A percentile compares a stretch with the other conserved stretches of the same genome.
Evolutionary conservation across 1,284 basidiomycete genomes (phyloP).

Genomic region (Microbotryum scabiosae): DNA sequence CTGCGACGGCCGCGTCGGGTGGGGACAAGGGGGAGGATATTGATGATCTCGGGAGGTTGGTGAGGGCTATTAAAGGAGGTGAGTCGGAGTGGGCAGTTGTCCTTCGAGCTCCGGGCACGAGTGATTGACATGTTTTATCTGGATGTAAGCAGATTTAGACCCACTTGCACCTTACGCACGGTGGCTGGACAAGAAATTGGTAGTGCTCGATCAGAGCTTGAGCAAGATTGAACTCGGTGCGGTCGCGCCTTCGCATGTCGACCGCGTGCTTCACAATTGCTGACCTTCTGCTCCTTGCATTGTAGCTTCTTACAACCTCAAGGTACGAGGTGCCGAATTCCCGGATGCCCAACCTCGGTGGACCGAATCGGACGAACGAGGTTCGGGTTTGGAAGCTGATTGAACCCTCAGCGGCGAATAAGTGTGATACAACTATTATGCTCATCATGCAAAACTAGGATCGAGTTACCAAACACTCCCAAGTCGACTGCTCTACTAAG

Average conservation of each 20-base stretch:
- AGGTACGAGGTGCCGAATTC: slow-evolving; percentile 33
- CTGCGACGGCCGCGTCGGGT: slow-evolving; percentile 52
- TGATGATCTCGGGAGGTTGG: slow-evolving; percentile 68
- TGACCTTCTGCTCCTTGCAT: background rate
- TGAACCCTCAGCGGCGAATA: too few relatives aligned
- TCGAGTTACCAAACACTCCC: too few relatives aligned
- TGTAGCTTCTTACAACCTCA: slow-evolving; percentile 33
- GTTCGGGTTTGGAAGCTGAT: background rate
- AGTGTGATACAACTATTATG: too few relatives aligned
- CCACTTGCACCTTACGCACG: slow-evolving; percentile 57
- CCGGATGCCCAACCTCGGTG: slow-evolving; percentile 13
- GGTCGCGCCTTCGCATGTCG: slow-evolving; percentile 26
- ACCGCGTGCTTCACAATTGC: background rate
- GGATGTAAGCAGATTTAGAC: slow-evolving; percentile 56
- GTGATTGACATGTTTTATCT: background rate
- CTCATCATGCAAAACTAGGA: too few relatives aligned
- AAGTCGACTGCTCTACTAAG: too few relatives aligned
- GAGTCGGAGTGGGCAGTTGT: background rate
- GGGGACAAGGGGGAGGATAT: slow-evolving; percentile 46
- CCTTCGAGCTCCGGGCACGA: background rate
- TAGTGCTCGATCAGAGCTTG: slow-evolving; percentile 71
- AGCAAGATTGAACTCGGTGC: slow-evolving; percentile 90
- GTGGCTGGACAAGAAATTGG: slow-evolving; percentile 78
- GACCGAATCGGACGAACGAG: slow-evolving; percentile 12
- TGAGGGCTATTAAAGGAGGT: slow-evolving; percentile 39